Percentiles rank a stretch among this genome's conserved stretches.
phyloP scores from a whole-genome alignment of 176 grass and related monocot species.

The Pharus latifolius region DNA sequence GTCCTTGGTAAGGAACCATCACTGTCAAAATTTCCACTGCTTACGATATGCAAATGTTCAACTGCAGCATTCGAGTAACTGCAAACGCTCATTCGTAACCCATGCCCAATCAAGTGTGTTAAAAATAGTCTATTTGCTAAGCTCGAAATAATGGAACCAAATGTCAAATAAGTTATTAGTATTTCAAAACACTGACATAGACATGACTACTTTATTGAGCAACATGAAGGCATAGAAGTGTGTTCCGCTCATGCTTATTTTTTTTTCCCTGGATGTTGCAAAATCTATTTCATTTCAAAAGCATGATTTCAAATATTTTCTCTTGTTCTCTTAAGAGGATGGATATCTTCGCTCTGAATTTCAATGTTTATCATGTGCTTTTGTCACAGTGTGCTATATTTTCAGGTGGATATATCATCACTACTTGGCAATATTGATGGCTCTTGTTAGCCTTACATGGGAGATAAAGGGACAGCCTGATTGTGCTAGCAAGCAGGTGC shows the following conservation, averaged over 20 bases:
- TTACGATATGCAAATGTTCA: neutral
- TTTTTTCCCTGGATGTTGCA: neutral
- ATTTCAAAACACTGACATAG: neutral
- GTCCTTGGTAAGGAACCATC: conserved; percentile 55
- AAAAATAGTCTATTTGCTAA: neutral
- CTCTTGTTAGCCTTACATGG: conserved; percentile 96
- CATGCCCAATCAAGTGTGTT: neutral
- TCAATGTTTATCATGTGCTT: neutral
- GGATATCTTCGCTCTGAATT: no score
- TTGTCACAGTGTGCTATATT: conserved; percentile 11
- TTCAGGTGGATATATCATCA: conserved; percentile 99
- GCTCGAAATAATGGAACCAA: neutral
- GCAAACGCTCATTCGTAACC: neutral
- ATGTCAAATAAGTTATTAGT: neutral
- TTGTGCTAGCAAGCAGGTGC: conserved; percentile 88
- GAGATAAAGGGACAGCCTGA: conserved; percentile 90
- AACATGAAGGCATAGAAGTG: no score
- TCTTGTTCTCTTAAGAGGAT: no score
- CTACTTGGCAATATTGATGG: conserved; percentile 95
- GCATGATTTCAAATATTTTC: neutral
- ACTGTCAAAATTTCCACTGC: neutral
- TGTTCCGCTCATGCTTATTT: neutral
- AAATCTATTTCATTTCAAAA: neutral
- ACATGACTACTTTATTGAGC: neutral
- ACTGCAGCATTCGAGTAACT: neutral